Base-by-base conservation (phyloP, 2,329 filamentous ascomycete genomes). In the Ilyonectria mors-panacis region DNA sequence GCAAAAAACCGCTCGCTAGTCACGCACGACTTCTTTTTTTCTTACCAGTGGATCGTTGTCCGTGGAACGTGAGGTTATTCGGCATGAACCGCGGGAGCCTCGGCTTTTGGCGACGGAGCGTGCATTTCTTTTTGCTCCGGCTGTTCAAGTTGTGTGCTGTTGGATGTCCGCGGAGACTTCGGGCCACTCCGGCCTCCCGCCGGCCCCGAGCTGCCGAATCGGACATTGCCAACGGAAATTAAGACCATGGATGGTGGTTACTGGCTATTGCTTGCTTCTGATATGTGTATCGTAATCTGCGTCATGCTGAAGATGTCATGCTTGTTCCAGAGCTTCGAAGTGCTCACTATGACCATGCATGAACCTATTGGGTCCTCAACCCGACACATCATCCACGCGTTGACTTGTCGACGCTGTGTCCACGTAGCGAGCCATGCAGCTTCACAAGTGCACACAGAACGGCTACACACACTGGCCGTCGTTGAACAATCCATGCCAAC, bases 281-380 rank as follows among this genome's bases (percentile, higher is more conserved):
- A 44, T 10, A 39, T 35, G 28, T 28, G 30, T 37, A 47, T 17
- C 42, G 28, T 28, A 33, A 60, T 44, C 19, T 30, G 21, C 17
- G 6, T 51, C 48, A 39, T 48, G 48, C 53, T 55, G 15, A 15
- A 30, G 51, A 21, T 33, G 17, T 48, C 45, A 53, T 51, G 50
- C 50, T 57, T 48, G 50, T 15, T 53, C n/a, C 30, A 35, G 10
- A 19, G n/a, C 39, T n/a, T 8, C 8, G 39, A 44, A 37, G 30
- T 45, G 48, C 53, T 59, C 55, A 64, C 45, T 59, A 53, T 30
- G 42, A 44, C 53, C n/a, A 58, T 58, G 63, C 63, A 66, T 66
- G 63, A 66, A 62, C 58, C 26, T 15, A 65, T 60, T 45, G 21
- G 51, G 26, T n/a, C 50, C 48, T 48, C 35, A 50, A 58, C 33